Evolutionary conservation across 1,284 basidiomycete species (phyloP), one percentile per base, ranked within the genome.

Genomic region (Cryptococcus sp.): DNA sequence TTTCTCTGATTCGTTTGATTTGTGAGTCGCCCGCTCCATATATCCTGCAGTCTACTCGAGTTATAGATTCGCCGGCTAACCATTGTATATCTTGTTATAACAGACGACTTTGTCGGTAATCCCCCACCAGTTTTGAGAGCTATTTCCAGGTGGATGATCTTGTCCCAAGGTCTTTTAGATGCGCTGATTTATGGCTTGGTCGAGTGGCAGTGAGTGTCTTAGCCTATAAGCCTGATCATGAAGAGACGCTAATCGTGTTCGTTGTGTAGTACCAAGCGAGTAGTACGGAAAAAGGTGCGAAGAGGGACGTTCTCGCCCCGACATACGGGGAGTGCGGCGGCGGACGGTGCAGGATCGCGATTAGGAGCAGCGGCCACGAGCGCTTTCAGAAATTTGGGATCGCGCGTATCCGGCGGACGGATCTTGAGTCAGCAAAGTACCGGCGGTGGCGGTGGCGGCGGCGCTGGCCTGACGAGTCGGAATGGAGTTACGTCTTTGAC

Each of bases 131-230:
- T 57, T 1, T 60, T 80, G 13, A 59, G 76, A 27, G 79, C 78
- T 7, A 55, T 80, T 17, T 76, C 77, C 6, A 63, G 78, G 50
- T 80, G 79, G 79, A 72, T 79, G 57, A 69, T 80, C 50, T 76
- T 80, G 47, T 65, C 75, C 3, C 79, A 80, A 55, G 78, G 78
- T 19, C 58, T 78, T 15, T 63, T 78, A 3, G 75, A 80, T 55
- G 76, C 73, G 3, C 15, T 79, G 52, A 80, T 80, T 58, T 80
- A 79, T 50, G 79, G 79, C 39, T 50, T 76, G 8, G 73, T 80
- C 52, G 79, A 80, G 66, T 78, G 73, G 70, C 75, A 77, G 71
- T 73, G 55, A 67, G 71, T 72, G 7, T 25, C 20, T 11, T 22
- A 4, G 25, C 20, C 13, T 43, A 6, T 35, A 17, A 35, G 30